These are phyloP conservation scores for Elaeis guineensis DNA, from an alignment of 176 grass and related monocot species.

Conservation along the genomic window DNA sequence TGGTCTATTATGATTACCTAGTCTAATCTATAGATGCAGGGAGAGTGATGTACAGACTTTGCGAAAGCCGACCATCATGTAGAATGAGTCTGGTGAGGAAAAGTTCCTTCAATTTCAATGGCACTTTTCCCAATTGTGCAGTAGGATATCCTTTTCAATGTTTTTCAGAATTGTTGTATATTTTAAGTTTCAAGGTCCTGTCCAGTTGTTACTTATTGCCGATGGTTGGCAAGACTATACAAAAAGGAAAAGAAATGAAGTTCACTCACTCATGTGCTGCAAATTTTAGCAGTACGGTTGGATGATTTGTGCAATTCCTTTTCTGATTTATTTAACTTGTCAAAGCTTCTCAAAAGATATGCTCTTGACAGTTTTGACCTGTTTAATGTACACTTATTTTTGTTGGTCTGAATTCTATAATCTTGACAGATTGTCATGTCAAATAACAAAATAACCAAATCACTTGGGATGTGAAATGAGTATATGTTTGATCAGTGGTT, in stretches of 20 bases:
- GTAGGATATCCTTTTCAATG: conserved; percentile 21
- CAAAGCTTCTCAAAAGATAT: no score
- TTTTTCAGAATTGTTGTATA: conserved; percentile 46
- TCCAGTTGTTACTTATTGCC: no score
- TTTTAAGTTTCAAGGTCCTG: no score
- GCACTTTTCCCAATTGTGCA: conserved; percentile 11
- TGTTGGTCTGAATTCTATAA: no score
- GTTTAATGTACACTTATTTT: no score
- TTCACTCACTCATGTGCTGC: background rate
- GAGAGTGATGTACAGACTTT: conserved; percentile 24
- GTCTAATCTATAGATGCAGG: conserved; percentile 14
- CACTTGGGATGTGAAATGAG: no score
- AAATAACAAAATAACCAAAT: no score
- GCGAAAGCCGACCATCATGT: conserved; percentile 51
- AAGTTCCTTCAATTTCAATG: conserved; percentile 17
- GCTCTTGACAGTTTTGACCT: no score
- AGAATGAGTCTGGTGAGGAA: conserved; percentile 54
- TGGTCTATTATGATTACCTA: conserved; percentile 78
- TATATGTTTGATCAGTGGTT: no score
- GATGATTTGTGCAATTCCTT: no score
- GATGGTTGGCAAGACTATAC: conserved; percentile 5
- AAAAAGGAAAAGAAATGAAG: background rate
- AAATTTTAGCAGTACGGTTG: background rate
- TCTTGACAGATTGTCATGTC: no score
- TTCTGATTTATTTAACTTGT: no score